Base-by-base conservation (phyloP, 352 stramenopile species). In the Phytophthora constricta region DNA sequence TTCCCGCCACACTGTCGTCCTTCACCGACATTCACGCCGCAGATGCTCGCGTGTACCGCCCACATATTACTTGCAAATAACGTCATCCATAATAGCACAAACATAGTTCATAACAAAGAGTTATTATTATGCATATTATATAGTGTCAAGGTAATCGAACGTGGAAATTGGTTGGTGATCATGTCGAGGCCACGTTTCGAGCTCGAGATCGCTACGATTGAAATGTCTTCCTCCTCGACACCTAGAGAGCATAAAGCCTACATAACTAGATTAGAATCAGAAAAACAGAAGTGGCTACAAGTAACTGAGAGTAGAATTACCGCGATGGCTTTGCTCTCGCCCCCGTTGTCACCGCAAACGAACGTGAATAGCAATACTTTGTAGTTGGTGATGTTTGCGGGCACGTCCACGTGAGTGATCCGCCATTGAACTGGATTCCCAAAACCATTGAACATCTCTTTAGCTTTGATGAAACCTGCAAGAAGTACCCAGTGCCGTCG, bases 361-460 rank as follows among this genome's bases (percentile, higher is more conserved):
- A 57, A 57, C 8, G 28, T 46, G 20, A 57, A 57, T 5, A 57
- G 49, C 28, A 57, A 45, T 19, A 57, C 31, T 9, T 57, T 57
- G 22, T 37, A 58, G 20, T 5, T 19, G 20, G 51, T 17, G 16
- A 58, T 34, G 34, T 58, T 31, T 5, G 4, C 33, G 8, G 34
- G 51, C 2, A 58, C 31, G 23, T 58, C 34, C 33, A 58, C 28
- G 23, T 58, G 34, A 11, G 16, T 14, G 3, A 58, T 17, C 11
- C 34, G 31, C 50, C 50, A 47, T n/a, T 22, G 20, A 16, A 22
- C 20, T 57, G n/a, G n/a, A n/a, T n/a, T n/a, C n/a, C n/a, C n/a
- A n/a, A n/a, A n/a, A n/a, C n/a, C n/a, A n/a, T n/a, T 20, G 13
- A 46, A 28, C 4, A 57, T 11, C 20, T 57, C 49, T 45, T 57